Evolutionary conservation across 345 rosid genomes (phyloP), one percentile per base, ranked within the genome.

Genomic region (Eucalyptus camaldulensis): DNA sequence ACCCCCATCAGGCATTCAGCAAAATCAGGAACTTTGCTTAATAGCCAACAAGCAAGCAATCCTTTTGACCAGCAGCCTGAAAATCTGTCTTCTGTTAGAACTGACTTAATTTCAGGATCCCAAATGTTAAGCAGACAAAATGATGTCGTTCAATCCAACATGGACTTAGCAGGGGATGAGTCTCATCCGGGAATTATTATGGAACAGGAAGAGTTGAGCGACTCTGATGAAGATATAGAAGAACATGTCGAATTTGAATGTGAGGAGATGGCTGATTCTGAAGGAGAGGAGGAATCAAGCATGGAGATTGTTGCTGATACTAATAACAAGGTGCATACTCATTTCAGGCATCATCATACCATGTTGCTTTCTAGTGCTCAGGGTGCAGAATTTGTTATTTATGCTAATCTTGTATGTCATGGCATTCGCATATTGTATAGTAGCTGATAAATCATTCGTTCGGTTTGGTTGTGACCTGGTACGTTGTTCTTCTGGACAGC

Each of bases 241-340:
- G 99, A 98, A 90, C 91, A 97, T 91, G 98, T 98, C 21, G 99
- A 97, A 93, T 98, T 98, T 93, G 99, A 98, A 92, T 93, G 99
- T 54, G 99, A 98, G 94, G 99, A 98, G 93, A 98, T 98, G 99
- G 93, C 93, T 88, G 99, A 98, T 95, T 98, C 99, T 91, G 99
- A 97, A 91, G 99, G 96, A 86, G 99, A 95, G 91, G 96, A 92
- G 22, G 95, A 91, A 86, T 94, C 95, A 43, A 93, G 91, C 54
- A 88, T 92, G 80, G 94, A 93, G 85, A 93, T 91, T 89, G 90
- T 89, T 60, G 87, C 88, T 88, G 94, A 91, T 87, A 88, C 91
- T 90, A 92, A 90, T 90, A 92, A 93, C 88, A 92, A 94, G 97
- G 97, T 97, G 86, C 58, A 25, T 19, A 25, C 43, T 62, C 86